Conservation (phyloP, 2,329 filamentous ascomycete species). For the Didymella arachidicola region DNA sequence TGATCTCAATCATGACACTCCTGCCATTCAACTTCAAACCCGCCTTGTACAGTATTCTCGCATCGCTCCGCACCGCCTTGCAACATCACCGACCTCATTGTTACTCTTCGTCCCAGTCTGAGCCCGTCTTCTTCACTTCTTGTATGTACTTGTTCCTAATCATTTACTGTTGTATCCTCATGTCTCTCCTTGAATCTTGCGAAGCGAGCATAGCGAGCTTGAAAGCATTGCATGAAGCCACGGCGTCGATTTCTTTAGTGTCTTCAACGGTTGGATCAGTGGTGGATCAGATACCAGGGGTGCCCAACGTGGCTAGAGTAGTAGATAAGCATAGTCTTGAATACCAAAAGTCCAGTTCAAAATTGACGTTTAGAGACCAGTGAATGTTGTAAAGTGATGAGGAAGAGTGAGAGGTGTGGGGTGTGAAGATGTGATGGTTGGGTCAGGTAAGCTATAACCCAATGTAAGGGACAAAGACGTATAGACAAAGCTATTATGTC, state of each 20-base stretch:
- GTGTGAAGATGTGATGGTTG: background rate
- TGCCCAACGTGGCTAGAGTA: conserved; percentile 1
- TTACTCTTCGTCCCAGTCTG: background rate
- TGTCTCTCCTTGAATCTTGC: conserved; percentile 34
- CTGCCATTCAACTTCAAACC: background rate
- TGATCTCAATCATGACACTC: background rate
- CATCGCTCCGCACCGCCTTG: background rate
- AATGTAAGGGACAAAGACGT: background rate
- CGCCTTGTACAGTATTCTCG: background rate
- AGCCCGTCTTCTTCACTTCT: conserved; percentile 25
- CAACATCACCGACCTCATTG: background rate
- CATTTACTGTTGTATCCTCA: conserved; percentile 27
- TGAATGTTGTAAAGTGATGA: background rate
- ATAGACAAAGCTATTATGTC: background rate
- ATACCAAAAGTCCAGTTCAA: background rate
- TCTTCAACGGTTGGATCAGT: background rate
- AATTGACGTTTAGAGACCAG: background rate
- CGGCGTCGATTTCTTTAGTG: conserved; percentile 2
- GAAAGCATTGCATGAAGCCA: conserved; percentile 13
- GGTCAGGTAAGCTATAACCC: background rate
- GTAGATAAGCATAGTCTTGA: background rate
- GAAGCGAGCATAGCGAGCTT: conserved; percentile 3
- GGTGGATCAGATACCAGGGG: background rate
- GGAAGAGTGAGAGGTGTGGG: background rate
- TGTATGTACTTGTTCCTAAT: conserved; percentile 40